Percentiles rank a stretch among this genome's conserved stretches.
Evolutionary conservation across 345 rosid species (phyloP).

Genomic region (Aegle marmelos): DNA sequence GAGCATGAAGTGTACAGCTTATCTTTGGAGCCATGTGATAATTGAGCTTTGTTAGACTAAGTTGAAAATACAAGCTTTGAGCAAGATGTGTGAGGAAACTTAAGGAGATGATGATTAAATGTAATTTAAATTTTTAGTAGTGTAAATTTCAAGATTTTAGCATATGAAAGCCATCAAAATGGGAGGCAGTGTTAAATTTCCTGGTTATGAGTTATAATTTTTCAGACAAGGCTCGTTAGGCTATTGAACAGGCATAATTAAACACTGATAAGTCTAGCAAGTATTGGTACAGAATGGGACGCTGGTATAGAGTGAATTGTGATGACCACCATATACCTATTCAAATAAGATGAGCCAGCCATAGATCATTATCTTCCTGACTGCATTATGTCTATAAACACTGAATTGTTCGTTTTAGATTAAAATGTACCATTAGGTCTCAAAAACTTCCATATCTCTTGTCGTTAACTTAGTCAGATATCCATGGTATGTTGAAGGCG

Average conservation of each 20-base stretch:
- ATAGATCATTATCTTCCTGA: background rate
- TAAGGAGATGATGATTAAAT: background rate
- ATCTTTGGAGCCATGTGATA: background rate
- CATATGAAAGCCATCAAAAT: background rate
- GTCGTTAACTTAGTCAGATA: background rate
- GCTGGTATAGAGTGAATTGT: background rate
- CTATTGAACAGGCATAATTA: background rate
- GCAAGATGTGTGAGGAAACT: background rate
- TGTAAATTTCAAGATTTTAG: background rate
- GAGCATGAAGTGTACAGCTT: background rate
- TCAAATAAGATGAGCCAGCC: background rate
- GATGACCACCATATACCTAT: background rate
- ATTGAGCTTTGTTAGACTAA: background rate
- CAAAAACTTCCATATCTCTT: background rate
- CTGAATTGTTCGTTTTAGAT: background rate
- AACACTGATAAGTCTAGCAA: background rate
- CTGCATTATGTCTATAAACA: background rate
- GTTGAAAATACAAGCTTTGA: too few relatives aligned
- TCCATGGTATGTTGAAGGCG: background rate
- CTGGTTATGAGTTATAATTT: background rate
- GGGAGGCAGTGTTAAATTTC: background rate
- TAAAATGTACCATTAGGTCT: background rate
- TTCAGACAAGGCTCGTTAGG: background rate
- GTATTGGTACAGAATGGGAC: background rate
- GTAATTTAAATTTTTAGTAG: background rate